Conservation (phyloP, 306 rosid genomes). For the Astragalus glycyphyllos region DNA sequence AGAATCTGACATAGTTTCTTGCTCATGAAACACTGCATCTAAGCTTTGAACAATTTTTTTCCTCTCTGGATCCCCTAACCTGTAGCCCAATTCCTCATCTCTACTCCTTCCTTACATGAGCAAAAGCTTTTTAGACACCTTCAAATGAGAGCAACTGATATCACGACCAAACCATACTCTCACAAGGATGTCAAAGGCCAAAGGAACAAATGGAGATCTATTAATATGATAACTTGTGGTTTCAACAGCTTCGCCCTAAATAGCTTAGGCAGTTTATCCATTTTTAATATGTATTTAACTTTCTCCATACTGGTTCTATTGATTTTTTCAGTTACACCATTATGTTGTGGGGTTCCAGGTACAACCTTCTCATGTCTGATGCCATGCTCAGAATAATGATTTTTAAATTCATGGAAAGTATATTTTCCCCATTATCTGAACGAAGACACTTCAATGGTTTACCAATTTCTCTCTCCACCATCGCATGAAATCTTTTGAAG, state of each 20-base stretch:
- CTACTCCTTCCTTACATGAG: neutral
- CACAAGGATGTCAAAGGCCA: neutral
- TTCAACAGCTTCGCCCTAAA: neutral
- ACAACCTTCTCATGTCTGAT: neutral
- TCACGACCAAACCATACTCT: neutral
- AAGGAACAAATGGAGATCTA: neutral
- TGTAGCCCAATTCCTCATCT: neutral
- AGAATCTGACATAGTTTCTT: no score
- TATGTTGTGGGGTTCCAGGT: neutral
- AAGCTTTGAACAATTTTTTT: neutral
- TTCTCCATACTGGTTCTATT: neutral
- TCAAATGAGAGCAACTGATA: neutral
- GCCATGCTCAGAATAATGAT: neutral
- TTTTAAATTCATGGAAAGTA: no score
- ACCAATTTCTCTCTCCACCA: no score
- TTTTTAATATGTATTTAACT: neutral
- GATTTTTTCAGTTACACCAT: neutral
- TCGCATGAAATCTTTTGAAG: no score
- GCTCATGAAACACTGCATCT: neutral
- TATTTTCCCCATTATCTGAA: no score
- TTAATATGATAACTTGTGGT: no score
- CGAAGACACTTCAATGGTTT: no score
- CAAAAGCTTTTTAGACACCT: neutral
- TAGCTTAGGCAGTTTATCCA: no score
- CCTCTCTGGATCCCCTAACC: neutral